Conservation (phyloP, 768 basidiomycete species). For the Suillus placidus region DNA sequence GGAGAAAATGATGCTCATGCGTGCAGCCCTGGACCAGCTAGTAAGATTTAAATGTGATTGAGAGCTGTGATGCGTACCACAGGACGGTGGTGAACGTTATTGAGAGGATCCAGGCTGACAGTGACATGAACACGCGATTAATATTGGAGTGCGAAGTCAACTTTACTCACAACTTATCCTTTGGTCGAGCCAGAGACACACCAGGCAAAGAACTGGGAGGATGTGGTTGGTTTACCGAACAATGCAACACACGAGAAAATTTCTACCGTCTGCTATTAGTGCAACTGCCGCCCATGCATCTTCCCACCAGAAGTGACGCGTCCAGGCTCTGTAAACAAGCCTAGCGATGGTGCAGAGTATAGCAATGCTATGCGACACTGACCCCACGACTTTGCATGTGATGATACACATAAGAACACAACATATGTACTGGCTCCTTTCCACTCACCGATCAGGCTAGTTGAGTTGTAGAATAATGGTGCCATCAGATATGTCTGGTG, state of each 20-base stretch:
- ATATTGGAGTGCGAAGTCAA: background rate
- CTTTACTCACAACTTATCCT: background rate
- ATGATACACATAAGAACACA: background rate
- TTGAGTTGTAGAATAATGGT: background rate
- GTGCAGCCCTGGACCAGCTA: background rate
- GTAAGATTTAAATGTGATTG: background rate
- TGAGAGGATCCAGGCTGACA: background rate
- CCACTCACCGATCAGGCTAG: background rate
- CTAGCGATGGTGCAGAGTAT: background rate
- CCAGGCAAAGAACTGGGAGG: background rate
- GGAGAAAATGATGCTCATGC: slow-evolving; percentile 11
- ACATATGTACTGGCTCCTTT: background rate
- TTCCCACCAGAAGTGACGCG: background rate
- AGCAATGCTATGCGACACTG: background rate
- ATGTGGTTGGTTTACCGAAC: background rate
- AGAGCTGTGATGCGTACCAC: background rate
- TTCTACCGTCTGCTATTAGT: slow-evolving; percentile 1
- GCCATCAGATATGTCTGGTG: background rate
- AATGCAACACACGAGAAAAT: background rate
- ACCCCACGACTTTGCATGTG: background rate
- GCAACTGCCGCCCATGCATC: slow-evolving; percentile 3
- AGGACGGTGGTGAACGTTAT: background rate
- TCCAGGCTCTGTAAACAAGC: background rate
- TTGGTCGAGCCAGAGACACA: background rate
- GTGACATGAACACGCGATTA: background rate